A percentile compares a stretch with the other conserved stretches of the same genome.
phyloP scores from a whole-genome alignment of 768 basidiomycete genomes.

The Leccinum pellstonianum region DNA sequence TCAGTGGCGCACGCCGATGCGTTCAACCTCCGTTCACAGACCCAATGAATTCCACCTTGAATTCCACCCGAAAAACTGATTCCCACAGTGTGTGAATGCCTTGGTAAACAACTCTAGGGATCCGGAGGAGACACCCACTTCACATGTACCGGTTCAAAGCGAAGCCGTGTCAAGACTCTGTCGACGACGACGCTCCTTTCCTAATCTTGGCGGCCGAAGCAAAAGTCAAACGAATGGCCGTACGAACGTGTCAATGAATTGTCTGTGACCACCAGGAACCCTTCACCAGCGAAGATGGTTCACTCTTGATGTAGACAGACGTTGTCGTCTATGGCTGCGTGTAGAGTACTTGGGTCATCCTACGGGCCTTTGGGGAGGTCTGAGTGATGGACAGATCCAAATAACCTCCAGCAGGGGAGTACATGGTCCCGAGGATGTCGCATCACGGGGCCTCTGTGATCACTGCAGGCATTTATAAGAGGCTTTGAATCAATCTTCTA shows the following conservation, averaged over 20 bases:
- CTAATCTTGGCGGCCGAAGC: constrained; percentile 42
- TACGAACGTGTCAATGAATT: neutral
- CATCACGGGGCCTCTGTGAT: neutral
- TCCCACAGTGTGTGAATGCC: neutral
- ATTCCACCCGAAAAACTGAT: neutral
- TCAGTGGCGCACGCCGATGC: neutral
- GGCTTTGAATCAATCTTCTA: constrained; percentile 14
- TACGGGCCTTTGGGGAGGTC: neutral
- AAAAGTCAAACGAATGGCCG: constrained; percentile 10
- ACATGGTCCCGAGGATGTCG: constrained; percentile 8
- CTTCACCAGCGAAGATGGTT: constrained; percentile 7
- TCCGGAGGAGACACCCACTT: too few relatives aligned
- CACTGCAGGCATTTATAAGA: constrained; percentile 7
- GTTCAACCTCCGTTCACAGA: neutral
- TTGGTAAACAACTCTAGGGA: too few relatives aligned
- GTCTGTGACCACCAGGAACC: constrained; percentile 20
- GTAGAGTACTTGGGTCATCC: constrained; percentile 21
- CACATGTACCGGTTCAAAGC: neutral
- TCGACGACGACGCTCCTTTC: neutral
- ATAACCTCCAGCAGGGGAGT: neutral
- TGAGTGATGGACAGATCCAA: neutral
- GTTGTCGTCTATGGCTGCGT: constrained; percentile 36
- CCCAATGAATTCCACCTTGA: too few relatives aligned
- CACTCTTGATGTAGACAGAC: constrained; percentile 22
- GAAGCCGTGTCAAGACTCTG: too few relatives aligned